Evolutionary conservation across 73 alveolate species (phyloP), one percentile per base, ranked within the genome.

Genomic region (Paramecium pentaurelia): DNA sequence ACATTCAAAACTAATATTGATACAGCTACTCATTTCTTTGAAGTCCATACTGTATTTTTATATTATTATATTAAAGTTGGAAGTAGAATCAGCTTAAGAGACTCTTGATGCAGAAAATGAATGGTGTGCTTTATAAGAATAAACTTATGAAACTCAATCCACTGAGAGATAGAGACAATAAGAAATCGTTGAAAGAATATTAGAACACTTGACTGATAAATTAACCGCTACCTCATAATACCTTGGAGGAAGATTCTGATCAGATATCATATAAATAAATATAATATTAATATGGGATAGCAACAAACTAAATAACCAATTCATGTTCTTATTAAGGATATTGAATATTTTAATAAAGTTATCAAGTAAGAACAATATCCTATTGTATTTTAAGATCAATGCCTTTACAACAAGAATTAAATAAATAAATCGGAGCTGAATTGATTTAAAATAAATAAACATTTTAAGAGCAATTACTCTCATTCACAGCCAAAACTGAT

Each of bases 181-280:
- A 45, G 91, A 80, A 44, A 80, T 80, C 34, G 47, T 80, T 32
- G 75, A 42, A 7, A 80, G 91, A 80, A 80, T 80, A 40, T 42
- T 45, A 44, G 91, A 80, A 47, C 91, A 80, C 75, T 42, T 80
- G 47, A 45, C 91, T 27, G 91, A 80, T 22, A 80, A 80, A 80
- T 80, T 80, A 80, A 44, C 91, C 22, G 91, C 91, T 80, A 80
- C 91, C 49, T 80, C 91, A 80, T 80, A 80, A 80, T 80, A 80
- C 58, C 58, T 80, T 25, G 91, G 91, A 45, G 91, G 91, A 40
- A 80, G 91, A 80, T 80, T 80, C 91, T 80, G 91, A 80, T 54
- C 70, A 80, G 84, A 64, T 64, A 64, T 64, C 84, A 64, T 64
- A 60, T 60, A 64, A 64, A 64, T 64, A 64, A 64, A 64, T 64